A percentile compares a stretch with the other conserved stretches of the same genome.
Conservation (phyloP, 1,284 basidiomycete species). For the Ganoderma sinense region DNA sequence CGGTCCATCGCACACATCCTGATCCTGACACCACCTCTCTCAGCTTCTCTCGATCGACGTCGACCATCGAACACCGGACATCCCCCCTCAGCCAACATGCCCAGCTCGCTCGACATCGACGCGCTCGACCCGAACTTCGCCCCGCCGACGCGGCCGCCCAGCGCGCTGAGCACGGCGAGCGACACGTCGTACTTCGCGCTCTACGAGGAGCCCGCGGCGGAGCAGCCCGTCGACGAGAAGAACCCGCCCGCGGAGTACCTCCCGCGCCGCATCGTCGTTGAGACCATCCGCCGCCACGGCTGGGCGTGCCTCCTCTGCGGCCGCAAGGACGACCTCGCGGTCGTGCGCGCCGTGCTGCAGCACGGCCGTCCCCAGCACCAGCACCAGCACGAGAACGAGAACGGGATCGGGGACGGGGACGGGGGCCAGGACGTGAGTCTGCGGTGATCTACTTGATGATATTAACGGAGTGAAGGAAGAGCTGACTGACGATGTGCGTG, state of each 20-base stretch:
- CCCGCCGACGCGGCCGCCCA: constrained; percentile 18
- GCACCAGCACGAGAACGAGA: too few relatives aligned
- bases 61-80: neutral
- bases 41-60: neutral
- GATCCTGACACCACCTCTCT: neutral
- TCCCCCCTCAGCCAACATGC: neutral
- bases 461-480: neutral
- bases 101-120: constrained; percentile 64
- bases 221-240: neutral
- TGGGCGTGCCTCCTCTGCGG: constrained; percentile 19
- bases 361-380: neutral
- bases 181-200: constrained; percentile 23
- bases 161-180: constrained; percentile 21
- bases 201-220: constrained; percentile 13
- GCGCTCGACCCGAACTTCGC: constrained; percentile 30
- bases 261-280: constrained; percentile 17
- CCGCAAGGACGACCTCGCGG: constrained; percentile 13
- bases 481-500: neutral
- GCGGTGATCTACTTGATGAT: neutral
- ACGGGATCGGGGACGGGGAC: too few relatives aligned
- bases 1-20: neutral
- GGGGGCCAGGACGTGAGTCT: constrained; percentile 11
- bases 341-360: constrained; percentile 20
- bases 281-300: constrained; percentile 21
- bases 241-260: constrained; percentile 12